A percentile compares a stretch with the other conserved stretches of the same genome.
phyloP scores from a whole-genome alignment of 768 basidiomycete genomes.

The Tulasnella sp. region DNA sequence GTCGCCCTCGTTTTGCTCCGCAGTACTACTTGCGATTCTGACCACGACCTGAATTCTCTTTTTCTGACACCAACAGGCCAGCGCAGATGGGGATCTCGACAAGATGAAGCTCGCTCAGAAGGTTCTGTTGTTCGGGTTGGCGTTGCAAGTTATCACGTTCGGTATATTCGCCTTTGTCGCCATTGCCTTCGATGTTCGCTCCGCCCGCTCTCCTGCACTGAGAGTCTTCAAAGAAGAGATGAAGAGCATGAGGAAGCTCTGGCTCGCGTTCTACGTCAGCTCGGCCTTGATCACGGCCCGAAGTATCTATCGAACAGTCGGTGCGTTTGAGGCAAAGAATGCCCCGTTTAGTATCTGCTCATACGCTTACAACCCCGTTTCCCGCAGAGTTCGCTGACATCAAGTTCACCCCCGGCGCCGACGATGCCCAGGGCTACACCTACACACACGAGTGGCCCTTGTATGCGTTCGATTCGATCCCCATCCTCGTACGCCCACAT shows the following conservation, averaged over 20 bases:
- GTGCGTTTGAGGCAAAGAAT: background rate
- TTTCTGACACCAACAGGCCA: background rate
- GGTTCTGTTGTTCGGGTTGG: slow-evolving; percentile 28
- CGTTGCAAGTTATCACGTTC: slow-evolving; percentile 29
- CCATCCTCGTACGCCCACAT: slow-evolving; percentile 27
- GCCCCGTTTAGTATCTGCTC: background rate
- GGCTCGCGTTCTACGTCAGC: slow-evolving; percentile 30
- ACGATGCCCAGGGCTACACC: slow-evolving; percentile 24
- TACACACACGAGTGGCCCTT: slow-evolving; percentile 30
- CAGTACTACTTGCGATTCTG: slow-evolving; percentile 5
- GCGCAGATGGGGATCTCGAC: slow-evolving; percentile 5
- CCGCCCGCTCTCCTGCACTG: background rate
- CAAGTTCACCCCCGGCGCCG: slow-evolving; percentile 9
- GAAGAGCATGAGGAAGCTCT: slow-evolving; percentile 25
- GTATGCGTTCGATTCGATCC: slow-evolving; percentile 29
- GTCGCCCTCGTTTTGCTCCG: background rate
- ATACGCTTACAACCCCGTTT: background rate
- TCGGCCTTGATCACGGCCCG: slow-evolving; percentile 25
- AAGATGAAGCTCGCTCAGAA: background rate
- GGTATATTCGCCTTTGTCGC: slow-evolving; percentile 27
- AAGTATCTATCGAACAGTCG: slow-evolving; percentile 29
- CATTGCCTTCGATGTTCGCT: slow-evolving; percentile 24
- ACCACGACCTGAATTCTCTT: background rate
- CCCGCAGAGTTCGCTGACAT: slow-evolving; percentile 28
- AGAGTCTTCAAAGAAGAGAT: slow-evolving; percentile 1